Base-by-base conservation (phyloP, 1,284 basidiomycete genomes). In the Psilocybe mexicana region DNA sequence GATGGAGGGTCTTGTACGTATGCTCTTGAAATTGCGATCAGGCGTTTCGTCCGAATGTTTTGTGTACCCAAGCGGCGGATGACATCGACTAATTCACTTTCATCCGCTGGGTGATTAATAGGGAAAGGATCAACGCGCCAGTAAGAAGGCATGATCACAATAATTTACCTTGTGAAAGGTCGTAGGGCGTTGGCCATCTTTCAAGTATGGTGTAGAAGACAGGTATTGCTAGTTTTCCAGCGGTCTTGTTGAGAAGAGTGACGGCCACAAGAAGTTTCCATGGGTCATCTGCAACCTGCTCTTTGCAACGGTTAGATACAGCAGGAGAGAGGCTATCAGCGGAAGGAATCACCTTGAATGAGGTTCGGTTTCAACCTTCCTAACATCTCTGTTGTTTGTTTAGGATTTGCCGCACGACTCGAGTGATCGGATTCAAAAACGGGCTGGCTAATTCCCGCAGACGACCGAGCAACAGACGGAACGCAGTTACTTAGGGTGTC, bases 261-360 rank as follows among this genome's bases (percentile, higher is more conserved):
- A 80, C 78, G 0, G 79, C 81, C 11, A 85, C 70, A 11, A 86
- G 69, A 6, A 85, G 64, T 61, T 80, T 84, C 81, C 82, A 85
- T 11, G 81, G 79, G 62, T 83, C 76, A 42, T 76, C 60, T 0
- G 79, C 74, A 10, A 85, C 70, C 28, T 66, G 59, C 63, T 84
- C 83, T 85, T 33, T 49, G 38, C 3, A 40, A 40, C 6, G 7
- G 6, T 36, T 36, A 10, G n/a, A 43, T n/a, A 6, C 26, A 36
- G 2, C 3, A 54, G 36, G 11, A 25, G 7, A 12, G 43, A 11
- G 26, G 28, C 12, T 6, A 18, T 35, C 18, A 18, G 18, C 18
- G 25, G 30, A 11, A 47, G 12, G 45, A 33, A 24, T 40, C 54
- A 77, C 79, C 79, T 76, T 80, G 79, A 24, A 81, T 78, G 14